Evolutionary conservation across 1,139 yeast genomes (phyloP).

Genomic region (Kurtzmaniella quercitrusa): DNA sequence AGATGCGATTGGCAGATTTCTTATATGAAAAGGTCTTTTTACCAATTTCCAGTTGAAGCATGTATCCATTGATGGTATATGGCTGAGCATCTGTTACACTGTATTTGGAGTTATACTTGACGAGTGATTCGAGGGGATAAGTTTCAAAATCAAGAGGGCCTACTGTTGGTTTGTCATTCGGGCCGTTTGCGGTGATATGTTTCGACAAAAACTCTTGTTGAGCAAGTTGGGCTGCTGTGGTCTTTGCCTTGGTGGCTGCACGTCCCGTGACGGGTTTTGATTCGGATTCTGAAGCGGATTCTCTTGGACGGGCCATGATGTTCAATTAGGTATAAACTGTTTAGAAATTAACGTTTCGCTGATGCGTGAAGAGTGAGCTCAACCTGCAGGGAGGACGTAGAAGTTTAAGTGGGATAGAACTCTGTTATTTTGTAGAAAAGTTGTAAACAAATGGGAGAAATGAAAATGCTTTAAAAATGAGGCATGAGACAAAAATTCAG

Average conservation of each 20-base stretch:
- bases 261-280: slow-evolving; percentile 29
- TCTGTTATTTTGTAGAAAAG: too few relatives aligned
- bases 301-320: slow-evolving; percentile 18
- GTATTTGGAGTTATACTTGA: slow-evolving; percentile 56
- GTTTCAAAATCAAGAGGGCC: slow-evolving; percentile 61
- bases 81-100: slow-evolving; percentile 47
- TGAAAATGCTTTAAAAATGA: too few relatives aligned
- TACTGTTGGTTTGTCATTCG: slow-evolving; percentile 44
- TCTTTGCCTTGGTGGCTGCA: slow-evolving; percentile 50
- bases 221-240: slow-evolving; percentile 54
- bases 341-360: not conserved
- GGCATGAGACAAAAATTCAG: too few relatives aligned
- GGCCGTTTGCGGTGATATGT: slow-evolving; percentile 64
- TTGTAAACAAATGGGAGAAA: not conserved
- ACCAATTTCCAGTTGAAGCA: slow-evolving; percentile 62
- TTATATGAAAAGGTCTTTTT: slow-evolving; percentile 53
- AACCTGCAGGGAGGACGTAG: not conserved
- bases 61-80: slow-evolving; percentile 54
- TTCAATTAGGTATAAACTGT: not conserved
- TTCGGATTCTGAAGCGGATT: slow-evolving; percentile 45
- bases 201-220: slow-evolving; percentile 57
- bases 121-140: slow-evolving; percentile 50
- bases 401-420: not conserved
- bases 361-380: not conserved
- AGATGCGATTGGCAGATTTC: slow-evolving; percentile 35